These are phyloP conservation scores for Teunomyces lycoperdinae DNA, from an alignment of 805 yeast genomes.

Conservation along the genomic window DNA sequence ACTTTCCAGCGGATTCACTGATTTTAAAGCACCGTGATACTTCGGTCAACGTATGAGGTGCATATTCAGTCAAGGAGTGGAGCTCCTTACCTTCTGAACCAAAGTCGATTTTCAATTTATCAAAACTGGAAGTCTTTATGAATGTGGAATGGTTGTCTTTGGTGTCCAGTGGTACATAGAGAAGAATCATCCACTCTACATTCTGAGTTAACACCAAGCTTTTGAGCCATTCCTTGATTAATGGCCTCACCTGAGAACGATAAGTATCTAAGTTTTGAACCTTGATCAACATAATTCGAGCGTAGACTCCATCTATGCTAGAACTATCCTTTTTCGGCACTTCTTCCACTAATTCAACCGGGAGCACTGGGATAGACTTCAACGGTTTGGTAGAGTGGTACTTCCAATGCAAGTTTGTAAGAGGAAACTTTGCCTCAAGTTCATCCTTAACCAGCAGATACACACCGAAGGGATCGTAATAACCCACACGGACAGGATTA, in stretches of 20 bases:
- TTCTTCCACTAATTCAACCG: conserved; percentile 56
- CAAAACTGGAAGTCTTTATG: conserved; percentile 48
- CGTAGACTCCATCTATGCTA: conserved; percentile 35
- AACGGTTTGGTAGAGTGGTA: conserved; percentile 47
- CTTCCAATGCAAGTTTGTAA: conserved; percentile 73
- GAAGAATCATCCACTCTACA: conserved; percentile 62
- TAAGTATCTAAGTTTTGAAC: conserved; percentile 71
- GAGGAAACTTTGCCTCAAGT: conserved; percentile 47
- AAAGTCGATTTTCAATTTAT: conserved; percentile 56
- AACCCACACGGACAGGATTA: conserved; percentile 46
- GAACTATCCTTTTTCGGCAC: conserved; percentile 35
- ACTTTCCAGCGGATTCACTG: conserved; percentile 30
- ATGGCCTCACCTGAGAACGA: conserved; percentile 74
- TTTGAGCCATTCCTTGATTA: conserved; percentile 77
- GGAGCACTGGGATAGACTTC: conserved; percentile 60
- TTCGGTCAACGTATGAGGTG: conserved; percentile 7
- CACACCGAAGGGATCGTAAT: conserved; percentile 72
- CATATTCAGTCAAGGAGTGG: conserved; percentile 4
- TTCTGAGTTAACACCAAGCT: conserved; percentile 33
- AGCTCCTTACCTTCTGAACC: conserved; percentile 38
- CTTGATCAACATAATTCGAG: conserved; percentile 66
- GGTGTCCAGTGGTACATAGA: conserved; percentile 42
- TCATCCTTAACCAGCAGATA: conserved; percentile 44
- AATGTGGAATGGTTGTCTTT: conserved; percentile 35
- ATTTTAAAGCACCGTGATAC: conserved; percentile 40